Conservation (phyloP, 2,329 filamentous ascomycete genomes). For the Daldinia eschscholtzii region DNA sequence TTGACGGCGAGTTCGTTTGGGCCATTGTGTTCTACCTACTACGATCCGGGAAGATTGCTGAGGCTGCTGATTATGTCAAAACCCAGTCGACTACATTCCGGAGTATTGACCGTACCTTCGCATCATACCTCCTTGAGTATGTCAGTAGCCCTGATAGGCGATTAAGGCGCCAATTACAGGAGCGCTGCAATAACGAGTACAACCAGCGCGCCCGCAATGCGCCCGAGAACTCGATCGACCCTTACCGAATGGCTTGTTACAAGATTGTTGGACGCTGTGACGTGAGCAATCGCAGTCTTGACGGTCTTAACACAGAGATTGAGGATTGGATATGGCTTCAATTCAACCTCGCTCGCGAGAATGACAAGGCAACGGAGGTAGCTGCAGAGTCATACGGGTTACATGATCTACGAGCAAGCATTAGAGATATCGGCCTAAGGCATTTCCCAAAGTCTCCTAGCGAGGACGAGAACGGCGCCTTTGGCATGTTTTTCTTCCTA, state of each 20-base stretch:
- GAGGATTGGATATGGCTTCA: conserved; percentile 81
- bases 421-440: conserved; percentile 88
- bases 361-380: conserved; percentile 72
- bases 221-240: conserved; percentile 88
- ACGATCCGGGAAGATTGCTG: conserved; percentile 83
- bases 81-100: conserved; percentile 84
- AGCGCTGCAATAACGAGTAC: conserved; percentile 91
- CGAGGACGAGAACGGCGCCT: conserved; percentile 80
- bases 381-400: conserved; percentile 75
- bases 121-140: conserved; percentile 88
- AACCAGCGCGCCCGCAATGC: conserved; percentile 86
- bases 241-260: conserved; percentile 97
- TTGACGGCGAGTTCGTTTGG: conserved; percentile 90
- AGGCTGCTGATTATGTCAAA: conserved; percentile 89
- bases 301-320: conserved; percentile 72
- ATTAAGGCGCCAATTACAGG: conserved; percentile 82
- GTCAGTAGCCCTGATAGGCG: conserved; percentile 81
- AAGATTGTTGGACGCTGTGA: conserved; percentile 91
- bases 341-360: conserved; percentile 76
- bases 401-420: conserved; percentile 78
- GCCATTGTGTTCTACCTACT: conserved; percentile 93
- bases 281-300: conserved; percentile 72
- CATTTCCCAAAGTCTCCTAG: conserved; percentile 86
- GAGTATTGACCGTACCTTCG: conserved; percentile 90
- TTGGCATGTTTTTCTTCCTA: conserved; percentile 93